Base-by-base conservation (phyloP, 805 yeast species). In the Ogataea neopini region DNA sequence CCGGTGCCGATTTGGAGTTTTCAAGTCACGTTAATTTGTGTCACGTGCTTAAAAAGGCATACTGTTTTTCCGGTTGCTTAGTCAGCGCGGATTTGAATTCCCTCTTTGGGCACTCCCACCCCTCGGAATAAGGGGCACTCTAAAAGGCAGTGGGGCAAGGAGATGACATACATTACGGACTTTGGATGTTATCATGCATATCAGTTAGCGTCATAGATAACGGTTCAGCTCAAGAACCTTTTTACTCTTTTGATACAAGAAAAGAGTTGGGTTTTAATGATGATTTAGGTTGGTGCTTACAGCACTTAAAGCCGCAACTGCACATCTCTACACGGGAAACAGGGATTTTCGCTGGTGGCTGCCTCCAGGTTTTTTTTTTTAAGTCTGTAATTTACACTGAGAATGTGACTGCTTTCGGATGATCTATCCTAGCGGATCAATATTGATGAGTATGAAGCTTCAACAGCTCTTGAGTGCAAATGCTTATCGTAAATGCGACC, bases 81-180 rank as follows among this genome's bases (percentile, higher is more conserved):
- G 19, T 38, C 41, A 39, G 42, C 42, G 33, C 42, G 42, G 42
- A 39, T 26, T 20, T 25, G 42, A 14, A n/a, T 26, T n/a, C 42
- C 42, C 30, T 14, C 25, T 39, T 39, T 26, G 42, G 42, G 33
- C 20, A 18, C 18, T 15, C n/a, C n/a, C 17, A 15, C 34, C 8
- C 18, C 34, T 30, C 34, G 34, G 34, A 14, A 30, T n/a, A 30
- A n/a, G 34, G 17, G 15, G 18, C 14, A 13, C 17, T 5, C 8
- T 13, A n/a, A 4, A 8, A 30, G 34, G 18, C 8, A 15, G 15
- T 19, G 14, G 40, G 40, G 40, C 32, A 25, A 39, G 42, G 42
- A 39, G 15, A 26, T 30, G 30, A 23, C 18, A n/a, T 11, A 3
- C 18, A 23, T 11, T 13, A 14, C 23, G 10, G 10, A 7, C 9